phyloP scores from a whole-genome alignment of 805 yeast genomes.

The Candida silvatica region DNA sequence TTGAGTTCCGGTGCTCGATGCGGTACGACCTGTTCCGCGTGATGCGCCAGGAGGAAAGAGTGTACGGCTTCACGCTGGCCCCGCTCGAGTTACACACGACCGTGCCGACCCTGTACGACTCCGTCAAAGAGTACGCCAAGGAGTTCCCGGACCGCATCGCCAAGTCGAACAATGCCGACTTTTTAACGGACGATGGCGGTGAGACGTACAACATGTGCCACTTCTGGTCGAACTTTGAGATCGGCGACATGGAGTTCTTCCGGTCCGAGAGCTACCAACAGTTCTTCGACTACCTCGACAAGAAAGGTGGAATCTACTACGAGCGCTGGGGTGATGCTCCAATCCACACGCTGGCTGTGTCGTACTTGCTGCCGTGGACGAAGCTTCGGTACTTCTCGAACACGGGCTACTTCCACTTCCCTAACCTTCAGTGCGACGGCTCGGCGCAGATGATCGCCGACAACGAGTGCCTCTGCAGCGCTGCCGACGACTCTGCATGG shows the following conservation, averaged over 20 bases:
- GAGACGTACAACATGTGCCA: constrained; percentile 45
- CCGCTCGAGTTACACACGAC: constrained; percentile 66
- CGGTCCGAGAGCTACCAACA: constrained; percentile 42
- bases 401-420: constrained; percentile 47
- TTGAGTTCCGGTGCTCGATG: constrained; percentile 58
- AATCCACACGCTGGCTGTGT: constrained; percentile 23
- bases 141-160: constrained; percentile 43
- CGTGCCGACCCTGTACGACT: constrained; percentile 61
- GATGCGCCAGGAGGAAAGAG: constrained; percentile 58
- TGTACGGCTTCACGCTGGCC: constrained; percentile 68
- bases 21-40: constrained; percentile 73
- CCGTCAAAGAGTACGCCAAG: constrained; percentile 53
- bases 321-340: constrained; percentile 54
- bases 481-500: constrained; percentile 43
- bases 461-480: constrained; percentile 44
- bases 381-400: constrained; percentile 32
- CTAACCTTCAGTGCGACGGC: constrained; percentile 55
- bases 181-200: constrained; percentile 38
- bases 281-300: constrained; percentile 50
- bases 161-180: constrained; percentile 36
- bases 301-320: constrained; percentile 57
- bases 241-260: constrained; percentile 53
- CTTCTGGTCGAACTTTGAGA: constrained; percentile 60
- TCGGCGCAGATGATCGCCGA: constrained; percentile 33
- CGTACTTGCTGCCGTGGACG: constrained; percentile 19